Evolutionary conservation across 768 basidiomycete species (phyloP).

Genomic region (Paxillus ammoniavirescens): DNA sequence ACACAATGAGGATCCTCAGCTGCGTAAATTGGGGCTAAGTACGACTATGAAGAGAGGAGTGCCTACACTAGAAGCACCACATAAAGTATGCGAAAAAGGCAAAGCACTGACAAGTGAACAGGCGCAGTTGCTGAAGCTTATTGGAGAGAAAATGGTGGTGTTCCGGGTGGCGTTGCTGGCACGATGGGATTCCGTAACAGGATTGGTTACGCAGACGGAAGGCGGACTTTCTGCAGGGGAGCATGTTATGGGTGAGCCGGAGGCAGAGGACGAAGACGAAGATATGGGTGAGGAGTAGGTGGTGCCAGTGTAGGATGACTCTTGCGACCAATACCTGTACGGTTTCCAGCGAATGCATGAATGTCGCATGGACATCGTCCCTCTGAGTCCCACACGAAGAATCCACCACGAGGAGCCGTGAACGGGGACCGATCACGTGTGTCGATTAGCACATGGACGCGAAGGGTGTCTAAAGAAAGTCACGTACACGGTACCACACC

Average conservation of each 20-base stretch:
- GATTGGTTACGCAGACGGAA: slow-evolving; percentile 61
- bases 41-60: slow-evolving; percentile 87
- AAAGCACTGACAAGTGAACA: slow-evolving; percentile 81
- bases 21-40: slow-evolving; percentile 85
- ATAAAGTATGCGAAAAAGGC: slow-evolving; percentile 82
- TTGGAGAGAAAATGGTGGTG: slow-evolving; percentile 85
- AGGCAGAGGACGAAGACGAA: slow-evolving; percentile 37
- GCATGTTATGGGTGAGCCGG: slow-evolving; percentile 25
- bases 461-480: too few species aligned
- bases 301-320: background rate
- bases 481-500: too few species aligned
- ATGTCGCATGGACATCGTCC: background rate
- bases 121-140: slow-evolving; percentile 88
- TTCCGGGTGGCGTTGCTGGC: slow-evolving; percentile 73
- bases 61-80: slow-evolving; percentile 76
- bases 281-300: slow-evolving; percentile 52
- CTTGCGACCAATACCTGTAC: background rate
- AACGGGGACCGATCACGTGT: background rate
- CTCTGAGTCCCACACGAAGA: background rate
- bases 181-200: slow-evolving; percentile 70
- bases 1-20: slow-evolving; percentile 95
- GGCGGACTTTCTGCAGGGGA: slow-evolving; percentile 38
- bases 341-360: background rate
- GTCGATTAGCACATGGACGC: too few species aligned
- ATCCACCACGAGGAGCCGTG: background rate